Evolutionary conservation across 805 yeast species (phyloP).

Genomic region (Ogataea nitratoaversa): DNA sequence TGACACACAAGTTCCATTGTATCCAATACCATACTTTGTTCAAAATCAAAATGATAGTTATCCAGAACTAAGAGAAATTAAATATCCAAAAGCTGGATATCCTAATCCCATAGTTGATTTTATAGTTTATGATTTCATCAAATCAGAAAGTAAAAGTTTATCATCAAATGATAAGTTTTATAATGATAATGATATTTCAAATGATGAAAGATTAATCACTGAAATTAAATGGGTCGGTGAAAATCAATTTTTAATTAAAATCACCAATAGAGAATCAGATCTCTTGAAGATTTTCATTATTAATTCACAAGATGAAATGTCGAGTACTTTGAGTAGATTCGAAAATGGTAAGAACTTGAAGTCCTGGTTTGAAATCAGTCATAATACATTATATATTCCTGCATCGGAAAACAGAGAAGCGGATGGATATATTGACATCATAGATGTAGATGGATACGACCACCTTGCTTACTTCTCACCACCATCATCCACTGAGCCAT

Average conservation of each 20-base stretch:
- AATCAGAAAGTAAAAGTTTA: conserved; percentile 20
- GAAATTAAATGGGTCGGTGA: conserved; percentile 71
- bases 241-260: conserved; percentile 45
- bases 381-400: conserved; percentile 57
- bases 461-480: conserved; percentile 88
- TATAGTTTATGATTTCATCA: conserved; percentile 38
- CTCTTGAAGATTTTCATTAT: conserved; percentile 52
- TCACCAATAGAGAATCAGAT: conserved; percentile 66
- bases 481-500: conserved; percentile 50
- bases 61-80: conserved; percentile 56
- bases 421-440: conserved; percentile 81
- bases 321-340: conserved; percentile 41
- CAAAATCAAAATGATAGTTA: conserved; percentile 45
- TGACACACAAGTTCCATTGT: conserved; percentile 70
- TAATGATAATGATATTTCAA: conserved; percentile 37
- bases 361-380: conserved; percentile 78
- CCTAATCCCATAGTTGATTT: conserved; percentile 65
- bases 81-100: conserved; percentile 83
- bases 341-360: conserved; percentile 43
- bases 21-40: conserved; percentile 70
- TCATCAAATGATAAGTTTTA: conserved; percentile 35
- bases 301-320: conserved; percentile 35
- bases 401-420: conserved; percentile 40
- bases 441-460: conserved; percentile 54
- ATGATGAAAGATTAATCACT: conserved; percentile 48